These are phyloP conservation scores for Hymenoscyphus albidus DNA, from an alignment of 2,329 filamentous ascomycete genomes.

Conservation along the genomic window DNA sequence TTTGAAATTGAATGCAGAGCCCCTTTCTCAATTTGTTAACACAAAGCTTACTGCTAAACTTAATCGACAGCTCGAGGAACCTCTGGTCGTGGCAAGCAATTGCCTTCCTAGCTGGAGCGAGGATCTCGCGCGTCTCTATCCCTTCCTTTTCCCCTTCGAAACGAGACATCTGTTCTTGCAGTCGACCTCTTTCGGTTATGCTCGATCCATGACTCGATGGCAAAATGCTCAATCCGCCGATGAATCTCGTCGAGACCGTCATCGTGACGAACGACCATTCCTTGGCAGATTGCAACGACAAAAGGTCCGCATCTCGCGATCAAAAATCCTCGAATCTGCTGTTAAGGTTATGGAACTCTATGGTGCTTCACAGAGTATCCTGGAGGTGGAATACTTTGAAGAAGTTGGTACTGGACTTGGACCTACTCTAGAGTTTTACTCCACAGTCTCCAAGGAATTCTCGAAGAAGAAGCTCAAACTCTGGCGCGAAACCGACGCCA, in stretches of 20 bases:
- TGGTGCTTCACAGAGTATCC: slow-evolving; percentile 88
- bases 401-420: slow-evolving; percentile 95
- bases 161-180: slow-evolving; percentile 95
- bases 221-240: slow-evolving; percentile 83
- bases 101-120: slow-evolving; percentile 96
- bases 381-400: slow-evolving; percentile 98
- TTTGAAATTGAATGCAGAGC: slow-evolving; percentile 71
- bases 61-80: slow-evolving; percentile 94
- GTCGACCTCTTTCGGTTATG: slow-evolving; percentile 97
- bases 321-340: slow-evolving; percentile 93
- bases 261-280: slow-evolving; percentile 84
- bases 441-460: slow-evolving; percentile 94
- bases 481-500: slow-evolving; percentile 86
- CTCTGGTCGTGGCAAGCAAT: slow-evolving; percentile 92
- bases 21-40: slow-evolving; percentile 92
- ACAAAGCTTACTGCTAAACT: slow-evolving; percentile 97
- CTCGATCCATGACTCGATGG: slow-evolving; percentile 95
- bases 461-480: slow-evolving; percentile 95
- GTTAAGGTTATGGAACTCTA: slow-evolving; percentile 99
- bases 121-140: slow-evolving; percentile 87
- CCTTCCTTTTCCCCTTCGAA: slow-evolving; percentile 97
- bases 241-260: slow-evolving; percentile 75
- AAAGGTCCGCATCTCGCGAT: slow-evolving; percentile 94
- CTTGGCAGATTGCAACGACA: slow-evolving; percentile 88
- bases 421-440: slow-evolving; percentile 96